Evolutionary conservation across 176 grass and related monocot genomes (phyloP).

Genomic region (Echinochloa phyllopogon): DNA sequence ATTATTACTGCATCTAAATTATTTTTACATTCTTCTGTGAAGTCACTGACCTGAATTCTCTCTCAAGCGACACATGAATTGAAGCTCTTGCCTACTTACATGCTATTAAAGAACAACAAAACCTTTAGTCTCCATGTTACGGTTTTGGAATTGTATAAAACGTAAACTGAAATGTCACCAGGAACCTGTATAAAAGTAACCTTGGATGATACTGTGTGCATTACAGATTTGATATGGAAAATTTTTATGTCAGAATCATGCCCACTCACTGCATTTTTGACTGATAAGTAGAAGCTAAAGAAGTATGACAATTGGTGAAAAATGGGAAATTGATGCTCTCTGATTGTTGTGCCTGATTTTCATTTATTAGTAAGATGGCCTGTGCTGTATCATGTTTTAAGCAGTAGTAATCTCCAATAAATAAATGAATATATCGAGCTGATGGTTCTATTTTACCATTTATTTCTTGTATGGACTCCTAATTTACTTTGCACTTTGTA

Average conservation of each 20-base stretch:
- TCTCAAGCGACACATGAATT: not conserved
- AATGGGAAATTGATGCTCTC: not conserved
- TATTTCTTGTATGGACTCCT: not conserved
- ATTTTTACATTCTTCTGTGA: slow-evolving; percentile 5
- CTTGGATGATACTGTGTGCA: not conserved
- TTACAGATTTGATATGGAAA: not conserved
- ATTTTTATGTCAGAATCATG: not conserved
- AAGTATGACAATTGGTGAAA: not conserved
- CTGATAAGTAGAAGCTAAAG: not conserved
- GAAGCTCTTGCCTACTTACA: not conserved
- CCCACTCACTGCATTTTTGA: not conserved
- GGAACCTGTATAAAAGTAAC: not conserved
- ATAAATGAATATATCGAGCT: not conserved
- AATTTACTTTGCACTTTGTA: not conserved
- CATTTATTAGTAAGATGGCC: not conserved
- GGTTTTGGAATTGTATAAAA: not conserved
- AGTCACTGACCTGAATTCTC: not conserved
- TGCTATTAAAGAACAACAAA: not conserved
- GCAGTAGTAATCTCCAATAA: not conserved
- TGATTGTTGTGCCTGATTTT: not conserved
- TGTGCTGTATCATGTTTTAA: not conserved
- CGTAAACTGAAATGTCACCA: not conserved
- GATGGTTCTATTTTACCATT: not conserved
- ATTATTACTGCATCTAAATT: not conserved
- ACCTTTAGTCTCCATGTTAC: not conserved